Evolutionary conservation across 176 grass and related monocot genomes (phyloP).

Genomic region (Oryza meyeriana): DNA sequence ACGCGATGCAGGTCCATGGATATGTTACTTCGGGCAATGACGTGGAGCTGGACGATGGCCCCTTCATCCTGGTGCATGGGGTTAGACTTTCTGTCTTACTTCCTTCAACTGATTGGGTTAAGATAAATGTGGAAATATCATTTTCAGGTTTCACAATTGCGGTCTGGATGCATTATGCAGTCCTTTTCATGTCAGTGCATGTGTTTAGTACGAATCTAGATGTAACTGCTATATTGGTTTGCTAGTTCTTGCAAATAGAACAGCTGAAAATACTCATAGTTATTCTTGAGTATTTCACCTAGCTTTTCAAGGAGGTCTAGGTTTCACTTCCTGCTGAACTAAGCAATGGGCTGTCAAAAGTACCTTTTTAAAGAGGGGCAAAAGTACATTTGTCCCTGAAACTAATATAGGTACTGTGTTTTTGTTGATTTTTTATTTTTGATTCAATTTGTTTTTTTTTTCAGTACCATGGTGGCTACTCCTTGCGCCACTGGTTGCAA

Average conservation of each 20-base stretch:
- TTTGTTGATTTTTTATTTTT: background rate
- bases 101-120: constrained; percentile 11
- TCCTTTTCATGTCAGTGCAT: constrained; percentile 33
- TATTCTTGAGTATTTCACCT: constrained; percentile 7
- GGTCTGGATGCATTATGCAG: background rate
- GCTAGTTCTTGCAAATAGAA: constrained; percentile 7
- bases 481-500: constrained; percentile 85
- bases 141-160: constrained; percentile 22
- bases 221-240: background rate
- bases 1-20: constrained; percentile 91
- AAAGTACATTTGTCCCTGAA: background rate
- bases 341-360: background rate
- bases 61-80: constrained; percentile 82
- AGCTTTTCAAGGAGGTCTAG: background rate
- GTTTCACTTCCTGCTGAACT: background rate
- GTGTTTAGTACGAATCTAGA: constrained; percentile 9
- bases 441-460: constrained; percentile 27
- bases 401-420: background rate
- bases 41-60: constrained; percentile 39
- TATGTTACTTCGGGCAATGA: constrained; percentile 47
- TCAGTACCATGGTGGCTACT: constrained; percentile 93
- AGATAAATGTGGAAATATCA: background rate
- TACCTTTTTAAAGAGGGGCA: background rate
- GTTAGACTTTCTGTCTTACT: constrained; percentile 47
- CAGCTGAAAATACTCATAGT: background rate